Base-by-base conservation (phyloP, 2,329 filamentous ascomycete genomes). In the Aspergillus ruber region DNA sequence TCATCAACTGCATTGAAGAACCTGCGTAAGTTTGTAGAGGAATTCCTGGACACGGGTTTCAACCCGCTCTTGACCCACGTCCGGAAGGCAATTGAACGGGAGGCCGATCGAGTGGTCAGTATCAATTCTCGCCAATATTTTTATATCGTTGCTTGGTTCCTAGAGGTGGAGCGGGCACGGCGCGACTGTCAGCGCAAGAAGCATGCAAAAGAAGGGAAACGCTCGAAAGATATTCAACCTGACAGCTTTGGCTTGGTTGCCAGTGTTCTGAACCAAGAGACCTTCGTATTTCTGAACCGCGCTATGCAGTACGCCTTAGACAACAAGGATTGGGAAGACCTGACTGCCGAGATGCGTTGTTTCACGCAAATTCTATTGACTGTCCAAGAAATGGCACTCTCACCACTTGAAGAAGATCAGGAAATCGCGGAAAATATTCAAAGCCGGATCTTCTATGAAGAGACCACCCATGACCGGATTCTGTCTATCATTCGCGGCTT, bases 361-460 rank as follows among this genome's bases (percentile, higher is more conserved):
- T 95, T 96, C 63, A 97, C 90, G 0, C 90, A 97, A 63, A 93
- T 97, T 55, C 75, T 95, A 17, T 77, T 95, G 21, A 95, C 90
- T 0, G 86, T 97, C 2, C 90, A 95, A 60, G 88, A 94, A 51
- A 97, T 98, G 90, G 77, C 84, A 1, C 82, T 86, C 42, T 93
- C 88, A 1, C 78, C 81, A 1, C 79, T 88, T 25, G 90, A 96
- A 53, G 90, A 96, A n/a, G 88, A 98, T 56, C 86, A 95, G 62
- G 93, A 97, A 58, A 97, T 98, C 64, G 91, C 93, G 0, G 91
- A 98, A 64, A 98, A 98, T 58, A 96, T 95, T 10, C 82, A 95
- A 45, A 94, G 86, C 59, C 88, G 91, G 51, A 88, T 98, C n/a
- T 98, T 98, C 66, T 98, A 98, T 70, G 93, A 98, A 68, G 90